phyloP scores from a whole-genome alignment of 2,329 filamentous ascomycete species.

The Penicillium digitatum region DNA sequence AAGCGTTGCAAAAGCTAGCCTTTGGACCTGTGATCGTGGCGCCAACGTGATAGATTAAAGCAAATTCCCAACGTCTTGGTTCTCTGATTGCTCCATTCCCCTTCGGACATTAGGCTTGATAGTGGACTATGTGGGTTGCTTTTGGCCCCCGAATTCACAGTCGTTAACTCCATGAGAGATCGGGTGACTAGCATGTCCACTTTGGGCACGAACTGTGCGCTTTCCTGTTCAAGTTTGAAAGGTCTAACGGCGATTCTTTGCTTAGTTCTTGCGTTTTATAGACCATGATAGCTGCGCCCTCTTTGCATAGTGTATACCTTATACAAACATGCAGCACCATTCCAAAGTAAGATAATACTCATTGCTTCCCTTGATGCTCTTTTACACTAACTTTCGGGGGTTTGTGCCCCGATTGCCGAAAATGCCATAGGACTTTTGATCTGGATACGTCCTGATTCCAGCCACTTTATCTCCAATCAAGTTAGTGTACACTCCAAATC shows the following conservation, averaged over 20 bases:
- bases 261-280: neutral
- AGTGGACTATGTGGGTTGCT: neutral
- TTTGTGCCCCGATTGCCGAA: neutral
- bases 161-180: slow-evolving; percentile 9
- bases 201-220: neutral
- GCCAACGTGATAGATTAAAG: slow-evolving; percentile 7
- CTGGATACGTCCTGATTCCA: neutral
- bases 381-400: neutral
- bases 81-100: neutral
- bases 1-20: neutral
- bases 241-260: neutral
- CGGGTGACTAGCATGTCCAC: neutral
- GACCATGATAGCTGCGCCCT: neutral
- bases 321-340: neutral
- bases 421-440: neutral
- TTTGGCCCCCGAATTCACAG: slow-evolving; percentile 3
- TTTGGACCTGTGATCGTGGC: slow-evolving; percentile 6
- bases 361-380: neutral
- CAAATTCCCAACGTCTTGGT: slow-evolving; percentile 1
- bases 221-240: neutral
- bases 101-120: neutral
- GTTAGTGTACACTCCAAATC: neutral
- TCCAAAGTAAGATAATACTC: neutral
- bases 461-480: neutral
- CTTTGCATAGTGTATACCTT: neutral